Percentiles rank a stretch among this genome's conserved stretches.
Conservation (phyloP, 805 yeast species). For the Ogataea corticis region DNA sequence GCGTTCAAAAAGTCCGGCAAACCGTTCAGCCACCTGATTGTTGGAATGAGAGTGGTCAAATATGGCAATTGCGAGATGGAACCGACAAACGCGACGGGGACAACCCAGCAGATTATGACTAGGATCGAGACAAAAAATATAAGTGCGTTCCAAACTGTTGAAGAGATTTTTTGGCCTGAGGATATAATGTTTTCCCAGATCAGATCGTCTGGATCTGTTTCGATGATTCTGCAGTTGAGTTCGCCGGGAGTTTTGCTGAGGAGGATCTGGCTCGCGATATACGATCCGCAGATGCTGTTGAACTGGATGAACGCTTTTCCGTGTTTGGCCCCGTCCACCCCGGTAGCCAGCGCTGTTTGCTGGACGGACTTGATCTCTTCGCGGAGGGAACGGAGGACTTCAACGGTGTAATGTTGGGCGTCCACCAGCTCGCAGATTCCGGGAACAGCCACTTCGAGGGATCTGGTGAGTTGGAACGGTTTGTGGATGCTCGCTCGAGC, state of each 20-base stretch:
- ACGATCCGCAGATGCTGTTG: conserved; percentile 54
- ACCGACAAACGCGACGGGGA: conserved; percentile 83
- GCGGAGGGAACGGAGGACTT: conserved; percentile 10
- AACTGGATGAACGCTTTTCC: conserved; percentile 66
- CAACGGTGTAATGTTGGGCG: conserved; percentile 17
- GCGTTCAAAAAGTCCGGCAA: conserved; percentile 56
- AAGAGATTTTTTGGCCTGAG: conserved; percentile 37
- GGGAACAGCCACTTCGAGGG: conserved; percentile 17
- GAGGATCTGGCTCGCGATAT: conserved; percentile 61
- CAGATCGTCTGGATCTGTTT: conserved; percentile 65
- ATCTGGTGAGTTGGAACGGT: conserved; percentile 17
- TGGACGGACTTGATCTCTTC: conserved; percentile 15
- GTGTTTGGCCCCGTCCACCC: conserved; percentile 12
- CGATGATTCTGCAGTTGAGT: conserved; percentile 46
- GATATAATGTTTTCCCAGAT: conserved; percentile 64
- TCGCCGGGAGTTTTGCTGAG: conserved; percentile 44
- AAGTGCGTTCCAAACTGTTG: conserved; percentile 39
- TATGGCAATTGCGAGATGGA: conserved; percentile 73
- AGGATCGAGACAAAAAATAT: conserved; percentile 48
- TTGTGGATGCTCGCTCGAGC: conserved; percentile 22
- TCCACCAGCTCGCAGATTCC: conserved; percentile 24
- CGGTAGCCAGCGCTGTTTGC: conserved; percentile 2
- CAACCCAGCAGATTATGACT: conserved; percentile 63
- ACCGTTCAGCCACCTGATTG: conserved; percentile 52
- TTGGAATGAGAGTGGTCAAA: conserved; percentile 60